Percentiles rank a stretch among this genome's conserved stretches.
These are phyloP conservation scores for Pecoramyces ruminantium DNA, from an alignment of 192 early-diverging fungal genomes.

Conservation along the genomic window DNA sequence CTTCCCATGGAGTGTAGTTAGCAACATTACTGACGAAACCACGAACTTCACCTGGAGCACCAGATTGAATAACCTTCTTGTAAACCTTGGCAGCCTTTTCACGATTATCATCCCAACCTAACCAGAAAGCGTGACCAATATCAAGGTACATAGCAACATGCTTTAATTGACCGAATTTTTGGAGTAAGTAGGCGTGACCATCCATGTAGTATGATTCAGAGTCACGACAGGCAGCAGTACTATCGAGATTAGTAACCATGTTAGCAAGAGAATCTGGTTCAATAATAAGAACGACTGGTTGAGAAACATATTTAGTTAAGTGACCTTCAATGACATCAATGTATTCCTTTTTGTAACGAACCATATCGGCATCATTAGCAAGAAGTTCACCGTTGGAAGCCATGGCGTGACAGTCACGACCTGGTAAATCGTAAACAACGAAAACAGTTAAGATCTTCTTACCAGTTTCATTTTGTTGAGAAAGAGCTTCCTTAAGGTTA, in stretches of 20 bases:
- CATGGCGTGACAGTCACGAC: slow-evolving; percentile 20
- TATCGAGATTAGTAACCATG: slow-evolving; percentile 14
- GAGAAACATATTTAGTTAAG: background rate
- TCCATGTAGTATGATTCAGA: slow-evolving; percentile 10
- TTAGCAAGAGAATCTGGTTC: slow-evolving; percentile 25
- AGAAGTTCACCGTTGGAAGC: slow-evolving; percentile 22
- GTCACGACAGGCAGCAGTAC: slow-evolving; percentile 5
- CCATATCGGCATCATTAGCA: slow-evolving; percentile 6
- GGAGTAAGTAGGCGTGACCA: slow-evolving; percentile 22
- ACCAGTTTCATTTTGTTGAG: background rate
- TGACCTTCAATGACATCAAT: slow-evolving; percentile 12
- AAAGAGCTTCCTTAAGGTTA: background rate
- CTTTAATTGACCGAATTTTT: slow-evolving; percentile 8
- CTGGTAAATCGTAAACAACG: slow-evolving; percentile 29
- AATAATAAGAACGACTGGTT: slow-evolving; percentile 18
- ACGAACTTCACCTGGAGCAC: slow-evolving; percentile 3
- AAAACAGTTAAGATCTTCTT: slow-evolving; percentile 1
- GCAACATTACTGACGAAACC: slow-evolving; percentile 21
- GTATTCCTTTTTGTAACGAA: slow-evolving; percentile 18
- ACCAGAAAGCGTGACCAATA: slow-evolving; percentile 22
- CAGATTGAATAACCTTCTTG: slow-evolving; percentile 4
- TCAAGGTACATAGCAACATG: slow-evolving; percentile 17
- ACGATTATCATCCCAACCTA: slow-evolving; percentile 18
- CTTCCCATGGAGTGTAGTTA: slow-evolving; percentile 26
- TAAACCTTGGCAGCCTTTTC: slow-evolving; percentile 9